Evolutionary conservation across 495 filamentous ascomycete species (phyloP), one percentile per base, ranked within the genome.

Genomic region (Aspergillus cristatus): DNA sequence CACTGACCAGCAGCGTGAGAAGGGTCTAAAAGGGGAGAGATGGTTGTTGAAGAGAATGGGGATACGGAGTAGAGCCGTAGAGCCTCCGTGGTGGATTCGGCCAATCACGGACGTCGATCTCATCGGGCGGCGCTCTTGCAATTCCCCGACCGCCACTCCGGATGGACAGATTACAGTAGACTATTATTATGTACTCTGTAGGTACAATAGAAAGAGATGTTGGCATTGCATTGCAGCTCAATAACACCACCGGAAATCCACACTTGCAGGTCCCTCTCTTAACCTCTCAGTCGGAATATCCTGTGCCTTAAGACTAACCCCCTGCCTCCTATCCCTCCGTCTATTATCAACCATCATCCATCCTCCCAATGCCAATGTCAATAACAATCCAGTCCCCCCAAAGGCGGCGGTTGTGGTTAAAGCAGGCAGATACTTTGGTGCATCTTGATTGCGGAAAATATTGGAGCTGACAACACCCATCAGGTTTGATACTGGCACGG

Each of bases 391-490:
- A 0, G 59, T 59, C 0, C 68, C 81, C 0, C 82, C 81, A 53
- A 86, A 86, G 7, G 72, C 76, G 0, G 81, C 78, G 7, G 80
- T 84, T 1, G 81, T 84, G 32, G 76, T 70, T 34, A 86, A 54
- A 1, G 83, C 82, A 0, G 81, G 81, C n/a, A 78, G 65, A 41
- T 86, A 86, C 42, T 81, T 76, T 0, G 83, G 83, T 12, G 72
- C 72, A 46, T 84, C 78, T 38, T 80, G 55, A 6, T 68, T 60
- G 15, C 72, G 72, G 56, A 88, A 88, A 45, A 83, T 79, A 43
- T 86, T 82, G 25, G 68, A 74, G 15, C 70, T 67, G 1, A 86
- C 79, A 0, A 88, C 53, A 10, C 83, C 83, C 80, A 84, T 86
- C 25, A 86, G 61, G 37, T 86, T 86, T 13, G 81, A 81, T 20